Conservation (phyloP, 2,329 filamentous ascomycete species). For the Aspergillus melleus region DNA sequence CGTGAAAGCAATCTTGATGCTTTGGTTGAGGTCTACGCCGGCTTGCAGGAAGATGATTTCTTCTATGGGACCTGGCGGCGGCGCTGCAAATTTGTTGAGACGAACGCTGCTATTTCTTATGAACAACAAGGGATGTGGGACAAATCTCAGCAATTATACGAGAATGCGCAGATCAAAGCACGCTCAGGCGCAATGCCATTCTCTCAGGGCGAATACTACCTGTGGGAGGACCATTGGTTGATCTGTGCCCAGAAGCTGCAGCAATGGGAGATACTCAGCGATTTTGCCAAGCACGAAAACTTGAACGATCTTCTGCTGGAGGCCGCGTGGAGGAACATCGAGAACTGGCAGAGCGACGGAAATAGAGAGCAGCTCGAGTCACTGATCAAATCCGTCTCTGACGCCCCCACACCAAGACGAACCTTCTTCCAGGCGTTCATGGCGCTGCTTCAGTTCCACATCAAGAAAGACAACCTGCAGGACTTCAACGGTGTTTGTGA, state of each 20-base stretch:
- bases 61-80: slow-evolving; percentile 98
- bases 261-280: slow-evolving; percentile 96
- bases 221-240: slow-evolving; percentile 99
- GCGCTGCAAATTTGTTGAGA: slow-evolving; percentile 94
- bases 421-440: slow-evolving; percentile 99
- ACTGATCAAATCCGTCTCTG: slow-evolving; percentile 95
- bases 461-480: slow-evolving; percentile 73
- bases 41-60: slow-evolving; percentile 89
- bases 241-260: slow-evolving; percentile 96
- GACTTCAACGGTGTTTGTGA: slow-evolving; percentile 92
- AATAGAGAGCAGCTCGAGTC: slow-evolving; percentile 87
- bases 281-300: slow-evolving; percentile 98
- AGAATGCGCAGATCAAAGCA: slow-evolving; percentile 94
- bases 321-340: slow-evolving; percentile 91
- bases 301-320: slow-evolving; percentile 94
- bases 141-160: slow-evolving; percentile 95
- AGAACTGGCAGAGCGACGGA: slow-evolving; percentile 86
- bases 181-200: slow-evolving; percentile 94
- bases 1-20: slow-evolving; percentile 95
- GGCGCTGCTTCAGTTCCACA: slow-evolving; percentile 90
- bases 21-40: slow-evolving; percentile 87
- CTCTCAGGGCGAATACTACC: slow-evolving; percentile 94
- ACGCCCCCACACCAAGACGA: slow-evolving; percentile 88
- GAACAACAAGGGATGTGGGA: slow-evolving; percentile 99
- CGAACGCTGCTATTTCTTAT: slow-evolving; percentile 93